phyloP scores from a whole-genome alignment of 2,329 filamentous ascomycete species.

The Onygenales sp. region DNA sequence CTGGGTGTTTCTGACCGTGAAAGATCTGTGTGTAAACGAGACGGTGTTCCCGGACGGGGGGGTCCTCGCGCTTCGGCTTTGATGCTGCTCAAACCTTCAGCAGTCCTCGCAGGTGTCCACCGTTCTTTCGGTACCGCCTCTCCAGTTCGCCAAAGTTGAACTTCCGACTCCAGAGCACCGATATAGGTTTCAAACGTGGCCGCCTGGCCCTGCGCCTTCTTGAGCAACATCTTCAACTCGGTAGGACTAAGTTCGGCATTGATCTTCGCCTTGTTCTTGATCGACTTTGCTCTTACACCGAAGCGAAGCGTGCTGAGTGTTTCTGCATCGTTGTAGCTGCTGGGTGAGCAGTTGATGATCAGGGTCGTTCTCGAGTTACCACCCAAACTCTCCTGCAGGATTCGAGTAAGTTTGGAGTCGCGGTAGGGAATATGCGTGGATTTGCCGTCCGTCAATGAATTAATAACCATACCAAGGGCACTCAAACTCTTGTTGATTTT shows the following conservation, averaged over 20 bases:
- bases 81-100: slow-evolving; percentile 41
- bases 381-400: slow-evolving; percentile 91
- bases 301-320: slow-evolving; percentile 87
- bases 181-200: slow-evolving; percentile 85
- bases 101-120: slow-evolving; percentile 63
- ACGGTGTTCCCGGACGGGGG: slow-evolving; percentile 33
- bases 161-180: slow-evolving; percentile 69
- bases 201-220: slow-evolving; percentile 83
- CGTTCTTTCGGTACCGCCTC: slow-evolving; percentile 80
- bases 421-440: slow-evolving; percentile 92
- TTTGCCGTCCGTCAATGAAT: slow-evolving; percentile 92
- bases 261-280: slow-evolving; percentile 99
- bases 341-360: slow-evolving; percentile 98
- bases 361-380: slow-evolving; percentile 97
- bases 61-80: slow-evolving; percentile 39
- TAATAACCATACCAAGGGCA: slow-evolving; percentile 98
- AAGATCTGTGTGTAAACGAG: slow-evolving; percentile 30
- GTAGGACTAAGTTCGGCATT: slow-evolving; percentile 94
- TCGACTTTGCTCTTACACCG: slow-evolving; percentile 91
- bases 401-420: slow-evolving; percentile 95
- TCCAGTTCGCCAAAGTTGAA: slow-evolving; percentile 78
- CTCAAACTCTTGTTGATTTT: slow-evolving; percentile 99
- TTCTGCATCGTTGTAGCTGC: slow-evolving; percentile 94
- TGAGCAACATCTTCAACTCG: slow-evolving; percentile 86
- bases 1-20: slow-evolving; percentile 51